These are phyloP conservation scores for Leishmania gerbilli DNA, from an alignment of 208 protist species.

Conservation along the genomic window DNA sequence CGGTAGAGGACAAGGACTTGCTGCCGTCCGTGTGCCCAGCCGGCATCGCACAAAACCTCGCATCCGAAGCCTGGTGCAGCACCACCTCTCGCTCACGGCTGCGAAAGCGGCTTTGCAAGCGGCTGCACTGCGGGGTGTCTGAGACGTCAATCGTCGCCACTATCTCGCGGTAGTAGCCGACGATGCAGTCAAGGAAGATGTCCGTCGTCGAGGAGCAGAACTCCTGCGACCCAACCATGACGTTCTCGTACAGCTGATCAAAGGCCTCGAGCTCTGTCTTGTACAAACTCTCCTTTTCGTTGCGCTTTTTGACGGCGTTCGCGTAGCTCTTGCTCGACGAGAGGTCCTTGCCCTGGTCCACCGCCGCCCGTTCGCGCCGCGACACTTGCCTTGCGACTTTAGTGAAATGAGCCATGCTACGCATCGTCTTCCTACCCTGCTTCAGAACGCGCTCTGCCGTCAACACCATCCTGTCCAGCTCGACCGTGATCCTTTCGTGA, in stretches of 20 bases:
- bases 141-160: constrained; percentile 13
- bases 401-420: constrained; percentile 1
- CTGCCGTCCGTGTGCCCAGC: neutral
- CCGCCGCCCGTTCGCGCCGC: neutral
- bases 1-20: neutral
- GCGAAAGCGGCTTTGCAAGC: neutral
- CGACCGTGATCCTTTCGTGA: constrained; percentile 5
- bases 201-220: constrained; percentile 26
- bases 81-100: neutral
- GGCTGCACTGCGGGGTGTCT: constrained; percentile 11
- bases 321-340: constrained; percentile 13
- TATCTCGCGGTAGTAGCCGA: constrained; percentile 29
- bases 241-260: constrained; percentile 22
- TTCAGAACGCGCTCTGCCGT: neutral
- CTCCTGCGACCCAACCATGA: constrained; percentile 18
- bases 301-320: constrained; percentile 8
- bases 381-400: neutral
- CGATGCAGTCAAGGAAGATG: constrained; percentile 28
- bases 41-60: neutral
- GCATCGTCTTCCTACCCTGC: constrained; percentile 25
- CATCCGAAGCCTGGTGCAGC: neutral
- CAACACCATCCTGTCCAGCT: constrained; percentile 12
- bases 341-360: constrained; percentile 31
- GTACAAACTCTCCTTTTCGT: constrained; percentile 13
- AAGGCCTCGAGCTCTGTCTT: constrained; percentile 18